Percentiles rank a stretch among this genome's conserved stretches.
Evolutionary conservation across 2,329 filamentous ascomycete genomes (phyloP).

Genomic region (Lecanicillium sp.): DNA sequence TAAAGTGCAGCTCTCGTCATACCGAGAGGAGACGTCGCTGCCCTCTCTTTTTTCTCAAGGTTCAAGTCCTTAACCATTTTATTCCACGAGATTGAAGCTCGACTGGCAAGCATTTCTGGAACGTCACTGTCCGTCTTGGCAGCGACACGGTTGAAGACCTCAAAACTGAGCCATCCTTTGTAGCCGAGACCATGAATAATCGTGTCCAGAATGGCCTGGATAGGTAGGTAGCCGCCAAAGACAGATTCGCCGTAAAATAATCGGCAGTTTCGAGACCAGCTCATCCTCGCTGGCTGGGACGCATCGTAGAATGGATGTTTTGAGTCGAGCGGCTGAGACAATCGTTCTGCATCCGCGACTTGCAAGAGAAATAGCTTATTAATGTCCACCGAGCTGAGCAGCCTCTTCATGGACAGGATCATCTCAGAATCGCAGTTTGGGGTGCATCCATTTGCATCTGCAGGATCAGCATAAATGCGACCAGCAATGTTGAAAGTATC

Average conservation of each 20-base stretch:
- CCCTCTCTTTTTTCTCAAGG: conserved; percentile 5
- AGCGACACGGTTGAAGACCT: conserved; percentile 59
- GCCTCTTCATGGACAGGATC: conserved; percentile 40
- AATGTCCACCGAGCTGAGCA: conserved; percentile 48
- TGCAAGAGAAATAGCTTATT: conserved; percentile 67
- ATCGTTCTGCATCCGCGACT: conserved; percentile 62
- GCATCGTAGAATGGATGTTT: conserved; percentile 26
- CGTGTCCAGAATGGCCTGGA: conserved; percentile 50
- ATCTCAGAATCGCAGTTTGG: conserved; percentile 47
- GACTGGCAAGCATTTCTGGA: conserved; percentile 48
- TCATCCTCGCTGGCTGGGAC: conserved; percentile 51
- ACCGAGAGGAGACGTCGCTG: too few relatives aligned
- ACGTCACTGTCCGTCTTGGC: conserved; percentile 40
- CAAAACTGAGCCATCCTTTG: conserved; percentile 63
- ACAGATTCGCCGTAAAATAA: conserved; percentile 48
- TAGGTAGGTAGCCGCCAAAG: conserved; percentile 59
- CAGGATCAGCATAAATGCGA: conserved; percentile 60
- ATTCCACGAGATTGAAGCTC: conserved; percentile 39
- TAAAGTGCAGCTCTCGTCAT: too few relatives aligned
- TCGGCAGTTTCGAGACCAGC: conserved; percentile 67
- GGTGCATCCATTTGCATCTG: conserved; percentile 39
- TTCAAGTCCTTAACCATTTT: conserved; percentile 25
- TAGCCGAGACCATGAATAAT: conserved; percentile 59
- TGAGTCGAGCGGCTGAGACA: conserved; percentile 46
- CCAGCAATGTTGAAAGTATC: conserved; percentile 73